Conservation (phyloP, 1,139 yeast genomes). For the Waltiozyma solani region DNA sequence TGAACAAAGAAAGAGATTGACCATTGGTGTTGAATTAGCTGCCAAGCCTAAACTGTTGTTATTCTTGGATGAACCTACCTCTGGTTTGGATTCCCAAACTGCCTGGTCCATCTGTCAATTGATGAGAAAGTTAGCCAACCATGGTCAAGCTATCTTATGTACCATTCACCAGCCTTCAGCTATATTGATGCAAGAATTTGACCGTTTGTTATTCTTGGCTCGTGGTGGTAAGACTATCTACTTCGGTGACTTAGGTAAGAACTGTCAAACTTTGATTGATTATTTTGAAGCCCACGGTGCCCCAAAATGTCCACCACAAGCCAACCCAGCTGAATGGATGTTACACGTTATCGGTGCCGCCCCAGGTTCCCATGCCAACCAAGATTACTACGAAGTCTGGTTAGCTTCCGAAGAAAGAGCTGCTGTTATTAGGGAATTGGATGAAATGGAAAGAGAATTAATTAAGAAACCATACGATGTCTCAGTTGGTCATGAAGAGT, state of each 20-base stretch:
- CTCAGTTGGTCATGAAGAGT: constrained; percentile 18
- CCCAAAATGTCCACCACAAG: constrained; percentile 46
- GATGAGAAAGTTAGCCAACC: constrained; percentile 63
- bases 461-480: constrained; percentile 16
- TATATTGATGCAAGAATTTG: constrained; percentile 58
- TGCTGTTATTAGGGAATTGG: constrained; percentile 32
- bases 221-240: constrained; percentile 74
- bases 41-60: constrained; percentile 76
- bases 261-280: constrained; percentile 46
- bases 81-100: constrained; percentile 87
- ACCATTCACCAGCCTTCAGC: constrained; percentile 55
- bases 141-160: constrained; percentile 70
- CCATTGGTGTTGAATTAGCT: constrained; percentile 81
- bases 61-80: constrained; percentile 86
- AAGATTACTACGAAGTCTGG: constrained; percentile 65
- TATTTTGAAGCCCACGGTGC: constrained; percentile 70
- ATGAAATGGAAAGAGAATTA: constrained; percentile 33
- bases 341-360: constrained; percentile 77
- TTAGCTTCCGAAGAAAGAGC: constrained; percentile 41
- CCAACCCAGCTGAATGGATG: constrained; percentile 87
- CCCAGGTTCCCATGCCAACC: constrained; percentile 63
- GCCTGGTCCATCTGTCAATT: constrained; percentile 81
- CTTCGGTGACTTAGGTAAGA: constrained; percentile 69
- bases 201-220: constrained; percentile 60
- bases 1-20: constrained; percentile 77